phyloP scores from a whole-genome alignment of 2,329 filamentous ascomycete genomes.

The Penicillium hordei region DNA sequence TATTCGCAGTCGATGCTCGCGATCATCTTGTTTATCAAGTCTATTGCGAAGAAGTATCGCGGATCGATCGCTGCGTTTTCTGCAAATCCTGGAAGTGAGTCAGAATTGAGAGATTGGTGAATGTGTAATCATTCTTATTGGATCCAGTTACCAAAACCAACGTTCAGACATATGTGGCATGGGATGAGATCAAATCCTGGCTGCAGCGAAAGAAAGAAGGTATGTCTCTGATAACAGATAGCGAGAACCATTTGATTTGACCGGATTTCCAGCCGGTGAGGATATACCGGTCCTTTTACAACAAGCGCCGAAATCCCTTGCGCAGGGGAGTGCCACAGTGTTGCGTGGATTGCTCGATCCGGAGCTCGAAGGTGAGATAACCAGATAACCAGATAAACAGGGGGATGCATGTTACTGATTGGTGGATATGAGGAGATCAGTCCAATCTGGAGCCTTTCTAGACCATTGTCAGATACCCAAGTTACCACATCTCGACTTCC shows the following conservation, averaged over 20 bases:
- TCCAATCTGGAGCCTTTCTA: slow-evolving; percentile 25
- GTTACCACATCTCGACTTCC: slow-evolving; percentile 29
- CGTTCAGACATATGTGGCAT: slow-evolving; percentile 22
- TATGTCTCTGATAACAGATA: slow-evolving; percentile 1
- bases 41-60: slow-evolving; percentile 15
- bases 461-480: slow-evolving; percentile 24
- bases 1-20: slow-evolving; percentile 31
- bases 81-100: slow-evolving; percentile 31
- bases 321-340: slow-evolving; percentile 24
- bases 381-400: slow-evolving; percentile 3
- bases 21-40: slow-evolving; percentile 28
- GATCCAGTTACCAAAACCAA: slow-evolving; percentile 24
- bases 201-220: slow-evolving; percentile 27
- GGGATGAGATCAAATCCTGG: slow-evolving; percentile 25
- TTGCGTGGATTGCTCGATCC: slow-evolving; percentile 29
- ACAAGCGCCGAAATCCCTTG: slow-evolving; percentile 25
- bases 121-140: background rate
- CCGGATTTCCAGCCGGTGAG: slow-evolving; percentile 16
- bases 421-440: slow-evolving; percentile 5
- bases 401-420: background rate
- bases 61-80: slow-evolving; percentile 24
- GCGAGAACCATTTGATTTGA: background rate
- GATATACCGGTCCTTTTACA: slow-evolving; percentile 26
- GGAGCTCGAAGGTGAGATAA: slow-evolving; percentile 21
- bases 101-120: no score